Evolutionary conservation across 2,329 filamentous ascomycete genomes (phyloP), one percentile per base, ranked within the genome.

Genomic region (Periconia macrospinosa): DNA sequence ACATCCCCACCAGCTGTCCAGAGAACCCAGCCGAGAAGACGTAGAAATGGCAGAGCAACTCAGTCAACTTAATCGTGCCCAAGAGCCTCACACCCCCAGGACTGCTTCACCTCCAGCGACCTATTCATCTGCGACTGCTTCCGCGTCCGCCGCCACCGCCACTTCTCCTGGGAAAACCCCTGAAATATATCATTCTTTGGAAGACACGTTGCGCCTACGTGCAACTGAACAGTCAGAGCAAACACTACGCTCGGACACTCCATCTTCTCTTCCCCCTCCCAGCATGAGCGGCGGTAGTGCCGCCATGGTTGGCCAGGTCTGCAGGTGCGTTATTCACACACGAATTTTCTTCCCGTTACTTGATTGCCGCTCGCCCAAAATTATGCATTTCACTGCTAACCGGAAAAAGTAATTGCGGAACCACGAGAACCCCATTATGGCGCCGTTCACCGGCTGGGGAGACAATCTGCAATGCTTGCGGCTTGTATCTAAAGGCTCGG

Each of bases 401-500:
- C 20, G 41, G 10, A 47, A 56, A 49, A 60, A 99, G 94, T 72
- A 99, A 99, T 75, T 99, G 94, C 72, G 89, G 88, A 53, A 97
- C 94, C 15, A 97, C 92, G 49, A 87, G 89, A 72, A 99, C 94
- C 45, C 94, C 94, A 20, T 78, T 99, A 37, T 99, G 94, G 94
- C 86, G 94, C 70, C 86, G 94, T 68, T 96, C 93, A 15, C 93
- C 93, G 0, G 87, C 92, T 66, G 94, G 94, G 30, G 89, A 91
- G 50, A 97, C 92, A 27, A 97, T 99, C 55, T 99, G 94, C 78
- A 99, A 99, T 76, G 94, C 94, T 6, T 99, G 94, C 69, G 94
- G 94, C 41, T 82, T 99, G 15, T 99, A 99, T 73, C 81, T 91
- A 58, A 97, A 97, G 74, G 92, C 93, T 10, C 86, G 94, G 61